These are phyloP conservation scores for Xylariaceae sp. DNA, from an alignment of 2,329 filamentous ascomycete genomes.

Conservation along the genomic window DNA sequence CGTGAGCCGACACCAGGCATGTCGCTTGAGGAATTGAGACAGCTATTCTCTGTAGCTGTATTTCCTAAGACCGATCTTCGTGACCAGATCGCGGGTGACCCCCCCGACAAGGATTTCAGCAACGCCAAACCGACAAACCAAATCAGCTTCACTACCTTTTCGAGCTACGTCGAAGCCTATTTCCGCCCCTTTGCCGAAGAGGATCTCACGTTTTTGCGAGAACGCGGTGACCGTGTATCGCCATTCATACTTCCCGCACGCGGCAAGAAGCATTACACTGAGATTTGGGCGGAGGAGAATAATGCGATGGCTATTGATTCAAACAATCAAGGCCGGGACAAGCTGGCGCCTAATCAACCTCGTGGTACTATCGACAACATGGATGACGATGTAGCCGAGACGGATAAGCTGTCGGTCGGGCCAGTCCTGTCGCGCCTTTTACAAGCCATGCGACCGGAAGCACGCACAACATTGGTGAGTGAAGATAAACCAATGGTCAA, in stretches of 20 bases:
- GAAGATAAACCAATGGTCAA: slow-evolving; percentile 55
- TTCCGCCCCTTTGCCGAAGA: slow-evolving; percentile 88
- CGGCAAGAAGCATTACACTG: slow-evolving; percentile 78
- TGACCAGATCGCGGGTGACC: slow-evolving; percentile 80
- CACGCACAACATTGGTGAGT: slow-evolving; percentile 43
- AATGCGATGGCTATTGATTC: slow-evolving; percentile 70
- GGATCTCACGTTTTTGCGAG: slow-evolving; percentile 85
- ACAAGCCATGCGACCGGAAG: slow-evolving; percentile 73
- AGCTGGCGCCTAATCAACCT: slow-evolving; percentile 71
- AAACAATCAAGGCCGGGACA: slow-evolving; percentile 55
- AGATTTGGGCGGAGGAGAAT: slow-evolving; percentile 93
- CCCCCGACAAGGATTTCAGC: slow-evolving; percentile 93
- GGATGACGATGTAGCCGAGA: slow-evolving; percentile 79
- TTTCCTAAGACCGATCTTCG: slow-evolving; percentile 78
- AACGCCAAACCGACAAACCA: slow-evolving; percentile 90
- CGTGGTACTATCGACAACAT: slow-evolving; percentile 82
- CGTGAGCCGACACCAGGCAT: slow-evolving; percentile 67
- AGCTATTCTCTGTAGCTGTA: slow-evolving; percentile 79
- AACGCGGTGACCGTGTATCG: slow-evolving; percentile 75
- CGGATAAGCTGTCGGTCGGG: slow-evolving; percentile 81
- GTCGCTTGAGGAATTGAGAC: slow-evolving; percentile 76
- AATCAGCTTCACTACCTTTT: slow-evolving; percentile 89
- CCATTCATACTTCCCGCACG: slow-evolving; percentile 84
- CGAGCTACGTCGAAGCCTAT: slow-evolving; percentile 86
- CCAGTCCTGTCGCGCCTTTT: slow-evolving; percentile 80